Percentiles rank a stretch among this genome's conserved stretches.
These are phyloP conservation scores for Botryotinia calthae DNA, from an alignment of 2,329 filamentous ascomycete genomes.

Conservation along the genomic window DNA sequence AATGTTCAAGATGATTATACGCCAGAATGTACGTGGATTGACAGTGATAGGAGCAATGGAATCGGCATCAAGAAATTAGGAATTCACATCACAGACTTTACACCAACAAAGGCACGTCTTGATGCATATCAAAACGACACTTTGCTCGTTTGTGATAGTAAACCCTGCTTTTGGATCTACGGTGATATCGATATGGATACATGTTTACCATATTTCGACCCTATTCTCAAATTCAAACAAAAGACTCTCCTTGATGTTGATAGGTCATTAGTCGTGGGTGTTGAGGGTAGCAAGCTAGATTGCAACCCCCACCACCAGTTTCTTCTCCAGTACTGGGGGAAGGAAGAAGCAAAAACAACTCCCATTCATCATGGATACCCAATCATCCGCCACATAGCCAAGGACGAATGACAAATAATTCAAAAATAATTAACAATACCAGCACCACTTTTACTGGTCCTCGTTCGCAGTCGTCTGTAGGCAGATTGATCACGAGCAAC, in stretches of 20 bases:
- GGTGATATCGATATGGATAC: not conserved
- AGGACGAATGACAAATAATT: not conserved
- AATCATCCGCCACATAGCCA: not conserved
- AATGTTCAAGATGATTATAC: not conserved
- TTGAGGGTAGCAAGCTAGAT: not conserved
- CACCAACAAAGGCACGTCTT: not conserved
- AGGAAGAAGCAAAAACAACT: not conserved
- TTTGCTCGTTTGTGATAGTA: not conserved
- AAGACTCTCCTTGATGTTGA: not conserved
- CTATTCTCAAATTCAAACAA: not conserved
- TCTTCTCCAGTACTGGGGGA: not conserved
- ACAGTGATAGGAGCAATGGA: not conserved
- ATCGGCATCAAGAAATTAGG: not conserved
- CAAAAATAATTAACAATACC: not conserved
- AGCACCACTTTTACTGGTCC: not conserved
- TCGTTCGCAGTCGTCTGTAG: not conserved
- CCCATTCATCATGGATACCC: not conserved
- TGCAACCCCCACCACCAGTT: not conserved
- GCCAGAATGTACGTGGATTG: not conserved
- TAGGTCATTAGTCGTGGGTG: not conserved
- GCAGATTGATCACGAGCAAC: not conserved
- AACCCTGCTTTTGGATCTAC: not conserved
- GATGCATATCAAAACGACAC: not conserved
- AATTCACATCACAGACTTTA: slow-evolving; percentile 5
- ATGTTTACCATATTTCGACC: not conserved